Evolutionary conservation across 75 land plant genomes (phyloP).

Genomic region (Azolla pinnata): DNA sequence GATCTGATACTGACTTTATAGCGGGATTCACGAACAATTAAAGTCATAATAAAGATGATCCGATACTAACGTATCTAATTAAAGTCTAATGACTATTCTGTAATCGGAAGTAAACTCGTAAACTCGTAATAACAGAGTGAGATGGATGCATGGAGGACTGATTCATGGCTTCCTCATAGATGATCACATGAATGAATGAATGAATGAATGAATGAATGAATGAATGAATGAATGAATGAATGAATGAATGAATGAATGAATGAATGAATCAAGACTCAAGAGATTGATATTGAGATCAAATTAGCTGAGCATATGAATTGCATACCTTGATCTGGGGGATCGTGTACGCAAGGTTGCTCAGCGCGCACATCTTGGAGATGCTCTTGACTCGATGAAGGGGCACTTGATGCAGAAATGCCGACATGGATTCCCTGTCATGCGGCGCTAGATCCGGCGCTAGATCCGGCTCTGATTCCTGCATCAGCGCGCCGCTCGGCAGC

Average conservation of each 20-base stretch:
- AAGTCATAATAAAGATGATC: no score
- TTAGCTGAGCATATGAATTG: background rate
- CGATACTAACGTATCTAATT: no score
- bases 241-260: background rate
- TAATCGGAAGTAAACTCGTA: no score
- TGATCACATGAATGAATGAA: background rate
- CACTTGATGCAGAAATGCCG: constrained; percentile 19
- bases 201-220: no score
- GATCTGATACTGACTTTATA: no score
- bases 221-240: background rate
- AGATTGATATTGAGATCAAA: background rate
- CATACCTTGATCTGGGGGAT: constrained; percentile 22
- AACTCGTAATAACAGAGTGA: no score
- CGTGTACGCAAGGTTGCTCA: constrained; percentile 20
- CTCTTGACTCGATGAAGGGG: constrained; percentile 11
- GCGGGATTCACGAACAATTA: no score
- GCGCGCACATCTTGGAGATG: constrained; percentile 16
- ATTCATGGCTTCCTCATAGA: background rate
- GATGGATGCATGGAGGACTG: no score
- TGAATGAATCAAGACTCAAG: background rate
- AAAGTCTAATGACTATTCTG: no score
- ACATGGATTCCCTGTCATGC: constrained; percentile 17
- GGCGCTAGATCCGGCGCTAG: background rate
- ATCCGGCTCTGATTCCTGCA: background rate
- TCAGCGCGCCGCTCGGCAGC: no score